Conservation (phyloP, 331 rosid species). For the Pyrus hybrid region DNA sequence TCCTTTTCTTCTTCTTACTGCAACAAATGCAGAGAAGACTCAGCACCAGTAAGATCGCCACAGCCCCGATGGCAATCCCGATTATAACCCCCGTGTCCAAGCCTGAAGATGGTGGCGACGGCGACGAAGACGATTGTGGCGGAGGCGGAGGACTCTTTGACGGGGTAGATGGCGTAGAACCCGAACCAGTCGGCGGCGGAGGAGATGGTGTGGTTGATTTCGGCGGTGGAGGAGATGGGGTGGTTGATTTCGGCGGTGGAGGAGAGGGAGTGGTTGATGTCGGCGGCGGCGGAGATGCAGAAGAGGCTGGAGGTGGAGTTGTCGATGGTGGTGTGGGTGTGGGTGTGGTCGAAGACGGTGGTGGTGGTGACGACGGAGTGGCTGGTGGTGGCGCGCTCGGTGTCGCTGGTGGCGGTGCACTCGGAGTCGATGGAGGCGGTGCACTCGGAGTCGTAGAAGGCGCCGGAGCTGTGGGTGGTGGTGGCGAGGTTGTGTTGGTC, state of each 20-base stretch:
- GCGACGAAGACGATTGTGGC: constrained; percentile 19
- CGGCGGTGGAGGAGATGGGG: constrained; percentile 26
- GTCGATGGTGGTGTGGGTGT: constrained; percentile 14
- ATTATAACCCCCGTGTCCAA: constrained; percentile 49
- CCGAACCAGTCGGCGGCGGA: constrained; percentile 24
- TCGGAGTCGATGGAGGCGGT: constrained; percentile 19
- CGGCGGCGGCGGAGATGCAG: constrained; percentile 14
- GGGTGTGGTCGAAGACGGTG: constrained; percentile 19
- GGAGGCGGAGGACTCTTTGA: constrained; percentile 30
- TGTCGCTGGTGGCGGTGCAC: constrained; percentile 19
- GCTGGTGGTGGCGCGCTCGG: constrained; percentile 32
- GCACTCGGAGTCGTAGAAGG: constrained; percentile 7
- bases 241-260: constrained; percentile 11
- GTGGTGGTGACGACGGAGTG: constrained; percentile 9
- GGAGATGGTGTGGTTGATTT: constrained; percentile 24
- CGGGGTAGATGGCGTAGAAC: constrained; percentile 15
- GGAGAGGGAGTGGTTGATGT: neutral
- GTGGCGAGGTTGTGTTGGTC: constrained; percentile 33
- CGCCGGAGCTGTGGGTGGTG: constrained; percentile 10
- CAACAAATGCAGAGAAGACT: constrained; percentile 57
- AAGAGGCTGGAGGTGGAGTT: constrained; percentile 12
- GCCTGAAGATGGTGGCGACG: constrained; percentile 29
- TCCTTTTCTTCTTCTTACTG: constrained; percentile 68
- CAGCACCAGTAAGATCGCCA: constrained; percentile 49
- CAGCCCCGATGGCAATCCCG: constrained; percentile 72